These are phyloP conservation scores for Verticillium tricorpus DNA, from an alignment of 2,329 filamentous ascomycete species.

Conservation along the genomic window DNA sequence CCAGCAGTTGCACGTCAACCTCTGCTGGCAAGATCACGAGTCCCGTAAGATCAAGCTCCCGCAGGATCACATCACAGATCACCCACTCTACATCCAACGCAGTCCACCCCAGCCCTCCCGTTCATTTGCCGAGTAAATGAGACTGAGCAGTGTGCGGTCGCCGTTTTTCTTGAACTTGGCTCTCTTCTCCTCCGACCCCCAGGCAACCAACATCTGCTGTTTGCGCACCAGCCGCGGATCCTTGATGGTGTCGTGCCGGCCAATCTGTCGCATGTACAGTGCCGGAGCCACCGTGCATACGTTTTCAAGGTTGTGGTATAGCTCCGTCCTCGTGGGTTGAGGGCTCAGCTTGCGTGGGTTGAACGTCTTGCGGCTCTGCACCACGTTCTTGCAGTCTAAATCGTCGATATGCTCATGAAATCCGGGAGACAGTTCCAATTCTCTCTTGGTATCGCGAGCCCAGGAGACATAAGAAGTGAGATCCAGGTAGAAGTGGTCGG, in stretches of 20 bases:
- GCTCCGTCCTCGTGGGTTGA: slow-evolving; percentile 22
- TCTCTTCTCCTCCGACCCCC: slow-evolving; percentile 27
- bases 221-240: slow-evolving; percentile 28
- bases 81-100: slow-evolving; percentile 4
- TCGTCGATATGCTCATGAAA: slow-evolving; percentile 24
- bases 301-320: slow-evolving; percentile 24
- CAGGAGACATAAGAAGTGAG: slow-evolving; percentile 24
- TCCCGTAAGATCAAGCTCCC: too few relatives aligned
- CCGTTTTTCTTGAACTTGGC: slow-evolving; percentile 19
- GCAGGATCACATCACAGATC: too few relatives aligned
- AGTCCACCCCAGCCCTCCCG: slow-evolving; percentile 8
- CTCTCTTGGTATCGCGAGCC: slow-evolving; percentile 10
- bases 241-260: slow-evolving; percentile 26
- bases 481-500: slow-evolving; percentile 31
- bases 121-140: slow-evolving; percentile 21
- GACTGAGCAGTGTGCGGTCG: slow-evolving; percentile 23
- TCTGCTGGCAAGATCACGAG: too few relatives aligned
- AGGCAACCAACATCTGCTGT: slow-evolving; percentile 34
- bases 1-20: too few relatives aligned
- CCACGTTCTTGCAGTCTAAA: slow-evolving; percentile 30
- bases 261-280: slow-evolving; percentile 30
- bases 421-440: slow-evolving; percentile 20
- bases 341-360: slow-evolving; percentile 25
- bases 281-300: slow-evolving; percentile 30
- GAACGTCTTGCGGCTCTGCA: slow-evolving; percentile 31